Percentiles rank a stretch among this genome's conserved stretches.
Conservation (phyloP, 768 basidiomycete species). For the Pleurotus eryngii region DNA sequence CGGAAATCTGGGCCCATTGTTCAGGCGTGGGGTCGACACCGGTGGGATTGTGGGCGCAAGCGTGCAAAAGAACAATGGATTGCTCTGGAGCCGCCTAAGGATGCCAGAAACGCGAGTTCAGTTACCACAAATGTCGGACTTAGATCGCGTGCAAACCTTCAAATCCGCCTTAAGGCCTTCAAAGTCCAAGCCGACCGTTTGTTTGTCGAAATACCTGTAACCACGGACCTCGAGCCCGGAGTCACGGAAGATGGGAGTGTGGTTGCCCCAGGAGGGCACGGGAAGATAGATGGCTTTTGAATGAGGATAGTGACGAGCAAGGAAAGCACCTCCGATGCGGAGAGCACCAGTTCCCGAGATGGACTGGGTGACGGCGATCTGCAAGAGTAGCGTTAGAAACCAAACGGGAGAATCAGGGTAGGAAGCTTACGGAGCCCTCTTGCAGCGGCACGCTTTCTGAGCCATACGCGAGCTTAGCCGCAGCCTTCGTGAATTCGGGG, state of each 20-base stretch:
- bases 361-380: slow-evolving; percentile 88
- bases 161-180: slow-evolving; percentile 86
- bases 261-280: slow-evolving; percentile 95
- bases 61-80: slow-evolving; percentile 88
- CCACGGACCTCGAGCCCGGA: slow-evolving; percentile 90
- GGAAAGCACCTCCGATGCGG: slow-evolving; percentile 90
- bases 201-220: slow-evolving; percentile 94
- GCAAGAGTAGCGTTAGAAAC: background rate
- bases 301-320: slow-evolving; percentile 85
- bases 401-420: too few species aligned
- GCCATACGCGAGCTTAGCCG: slow-evolving; percentile 90
- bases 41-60: slow-evolving; percentile 99
- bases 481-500: slow-evolving; percentile 78
- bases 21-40: slow-evolving; percentile 92
- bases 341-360: slow-evolving; percentile 98
- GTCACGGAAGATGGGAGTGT: slow-evolving; percentile 89
- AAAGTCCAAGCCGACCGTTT: slow-evolving; percentile 90
- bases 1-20: slow-evolving; percentile 90
- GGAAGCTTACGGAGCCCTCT: slow-evolving; percentile 61
- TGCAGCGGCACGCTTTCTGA: slow-evolving; percentile 69
- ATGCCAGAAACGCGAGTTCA: slow-evolving; percentile 8
- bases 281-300: slow-evolving; percentile 90
- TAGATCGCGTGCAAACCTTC: slow-evolving; percentile 42
- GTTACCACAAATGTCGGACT: background rate
- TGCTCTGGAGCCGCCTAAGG: slow-evolving; percentile 66